Evolutionary conservation across 1,284 basidiomycete species (phyloP).

Genomic region (Vanrija sp.): DNA sequence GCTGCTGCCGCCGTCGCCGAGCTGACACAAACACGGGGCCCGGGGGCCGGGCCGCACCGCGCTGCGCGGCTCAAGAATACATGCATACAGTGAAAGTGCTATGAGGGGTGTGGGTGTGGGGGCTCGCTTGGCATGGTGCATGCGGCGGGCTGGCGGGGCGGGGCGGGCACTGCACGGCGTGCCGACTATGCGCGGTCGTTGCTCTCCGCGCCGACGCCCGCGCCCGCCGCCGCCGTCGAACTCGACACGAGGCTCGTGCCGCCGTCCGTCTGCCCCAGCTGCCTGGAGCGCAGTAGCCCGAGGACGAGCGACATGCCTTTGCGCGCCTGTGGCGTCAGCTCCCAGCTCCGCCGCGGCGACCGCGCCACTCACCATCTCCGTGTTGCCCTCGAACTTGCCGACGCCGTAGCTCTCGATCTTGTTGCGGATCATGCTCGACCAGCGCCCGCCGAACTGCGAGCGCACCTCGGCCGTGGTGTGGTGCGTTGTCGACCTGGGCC

Average conservation of each 20-base stretch:
- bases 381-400: slow-evolving; percentile 46
- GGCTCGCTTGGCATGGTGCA: too few relatives aligned
- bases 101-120: too few relatives aligned
- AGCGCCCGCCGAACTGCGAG: slow-evolving; percentile 44
- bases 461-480: slow-evolving; percentile 45
- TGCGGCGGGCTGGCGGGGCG: too few relatives aligned
- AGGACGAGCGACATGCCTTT: slow-evolving; percentile 50
- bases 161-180: too few relatives aligned
- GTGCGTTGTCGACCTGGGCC: slow-evolving; percentile 39
- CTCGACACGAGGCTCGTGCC: neutral
- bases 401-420: slow-evolving; percentile 46
- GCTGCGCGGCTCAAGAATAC: too few relatives aligned
- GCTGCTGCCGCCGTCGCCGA: too few relatives aligned
- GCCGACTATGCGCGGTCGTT: too few relatives aligned
- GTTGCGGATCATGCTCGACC: slow-evolving; percentile 40
- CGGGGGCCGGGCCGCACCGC: too few relatives aligned
- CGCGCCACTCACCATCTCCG: slow-evolving; percentile 35
- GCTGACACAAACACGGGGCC: too few relatives aligned
- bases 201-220: too few relatives aligned
- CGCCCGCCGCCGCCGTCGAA: too few relatives aligned
- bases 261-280: slow-evolving; percentile 13
- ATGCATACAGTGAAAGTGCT: too few relatives aligned
- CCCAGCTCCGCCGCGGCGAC: neutral
- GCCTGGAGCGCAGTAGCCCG: slow-evolving; percentile 26
- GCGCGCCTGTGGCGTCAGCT: slow-evolving; percentile 28